Conservation (phyloP, 2,329 filamentous ascomycete genomes). For the Aureobasidium namibiae region DNA sequence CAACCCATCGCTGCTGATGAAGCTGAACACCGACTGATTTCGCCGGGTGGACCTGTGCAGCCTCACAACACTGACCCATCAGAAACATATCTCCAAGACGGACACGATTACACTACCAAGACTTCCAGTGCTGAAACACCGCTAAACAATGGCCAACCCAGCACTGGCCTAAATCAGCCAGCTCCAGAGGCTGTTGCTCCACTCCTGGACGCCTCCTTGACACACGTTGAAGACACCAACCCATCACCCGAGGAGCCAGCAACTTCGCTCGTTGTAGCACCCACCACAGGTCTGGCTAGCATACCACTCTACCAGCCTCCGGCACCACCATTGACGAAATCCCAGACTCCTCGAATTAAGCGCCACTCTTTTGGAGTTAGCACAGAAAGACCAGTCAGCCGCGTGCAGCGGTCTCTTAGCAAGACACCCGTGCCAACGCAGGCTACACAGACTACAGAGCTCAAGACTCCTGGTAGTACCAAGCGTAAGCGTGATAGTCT, state of each 20-base stretch:
- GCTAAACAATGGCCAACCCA: no score
- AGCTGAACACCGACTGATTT: not conserved
- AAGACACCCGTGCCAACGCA: slow-evolving; percentile 12
- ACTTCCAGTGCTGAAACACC: not conserved
- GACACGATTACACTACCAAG: not conserved
- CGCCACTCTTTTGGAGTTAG: not conserved
- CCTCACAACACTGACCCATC: not conserved
- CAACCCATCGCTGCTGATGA: not conserved
- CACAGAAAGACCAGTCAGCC: not conserved
- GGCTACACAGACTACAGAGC: not conserved
- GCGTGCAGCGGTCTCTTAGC: not conserved
- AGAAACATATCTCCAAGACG: not conserved
- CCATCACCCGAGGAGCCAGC: slow-evolving; percentile 8
- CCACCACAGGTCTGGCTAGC: slow-evolving; percentile 3
- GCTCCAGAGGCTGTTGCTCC: no score
- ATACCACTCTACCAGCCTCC: slow-evolving; percentile 10
- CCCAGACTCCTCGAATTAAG: slow-evolving; percentile 1
- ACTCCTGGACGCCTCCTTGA: not conserved
- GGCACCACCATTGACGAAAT: slow-evolving; percentile 9
- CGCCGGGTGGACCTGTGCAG: slow-evolving; percentile 1
- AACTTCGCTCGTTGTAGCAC: slow-evolving; percentile 13
- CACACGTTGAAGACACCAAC: not conserved
- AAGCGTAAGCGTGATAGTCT: slow-evolving; percentile 25
- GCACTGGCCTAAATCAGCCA: not conserved
- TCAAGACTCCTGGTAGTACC: slow-evolving; percentile 15